Evolutionary conservation across 1,139 yeast species (phyloP).

Genomic region (Scheffersomyces quercinus): DNA sequence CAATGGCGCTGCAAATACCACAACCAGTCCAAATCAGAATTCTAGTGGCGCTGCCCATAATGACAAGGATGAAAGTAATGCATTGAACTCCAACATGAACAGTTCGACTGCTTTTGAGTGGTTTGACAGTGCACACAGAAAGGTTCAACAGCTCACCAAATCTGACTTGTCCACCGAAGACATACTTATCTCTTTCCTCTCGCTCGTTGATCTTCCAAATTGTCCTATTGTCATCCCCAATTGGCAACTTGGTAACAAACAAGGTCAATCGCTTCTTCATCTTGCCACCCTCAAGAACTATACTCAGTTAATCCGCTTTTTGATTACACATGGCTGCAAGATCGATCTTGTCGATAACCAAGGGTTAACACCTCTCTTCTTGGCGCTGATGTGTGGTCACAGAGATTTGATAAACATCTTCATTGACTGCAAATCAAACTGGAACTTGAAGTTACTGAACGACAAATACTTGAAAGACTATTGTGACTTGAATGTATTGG

Average conservation of each 20-base stretch:
- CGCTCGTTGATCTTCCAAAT: constrained; percentile 60
- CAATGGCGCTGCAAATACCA: constrained; percentile 8
- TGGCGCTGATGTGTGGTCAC: constrained; percentile 78
- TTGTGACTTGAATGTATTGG: constrained; percentile 69
- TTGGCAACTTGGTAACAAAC: constrained; percentile 75
- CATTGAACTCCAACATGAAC: constrained; percentile 12
- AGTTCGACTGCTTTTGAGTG: constrained; percentile 36
- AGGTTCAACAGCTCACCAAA: constrained; percentile 50
- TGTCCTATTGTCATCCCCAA: constrained; percentile 67
- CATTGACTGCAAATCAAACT: constrained; percentile 64
- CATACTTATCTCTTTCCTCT: constrained; percentile 62
- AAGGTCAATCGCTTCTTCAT: constrained; percentile 88
- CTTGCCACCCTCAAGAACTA: constrained; percentile 79
- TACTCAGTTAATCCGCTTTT: constrained; percentile 55
- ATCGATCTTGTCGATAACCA: constrained; percentile 73
- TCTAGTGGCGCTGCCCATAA: constrained; percentile 6
- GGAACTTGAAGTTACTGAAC: constrained; percentile 54
- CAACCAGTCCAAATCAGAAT: constrained; percentile 4
- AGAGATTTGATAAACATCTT: constrained; percentile 59
- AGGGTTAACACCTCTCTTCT: constrained; percentile 85
- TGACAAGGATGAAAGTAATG: constrained; percentile 1
- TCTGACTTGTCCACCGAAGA: constrained; percentile 55
- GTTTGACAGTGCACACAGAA: constrained; percentile 50
- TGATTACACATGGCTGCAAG: constrained; percentile 79
- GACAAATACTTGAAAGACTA: constrained; percentile 56